Evolutionary conservation across 2,329 filamentous ascomycete genomes (phyloP).

Genomic region (Neurospora sp.): DNA sequence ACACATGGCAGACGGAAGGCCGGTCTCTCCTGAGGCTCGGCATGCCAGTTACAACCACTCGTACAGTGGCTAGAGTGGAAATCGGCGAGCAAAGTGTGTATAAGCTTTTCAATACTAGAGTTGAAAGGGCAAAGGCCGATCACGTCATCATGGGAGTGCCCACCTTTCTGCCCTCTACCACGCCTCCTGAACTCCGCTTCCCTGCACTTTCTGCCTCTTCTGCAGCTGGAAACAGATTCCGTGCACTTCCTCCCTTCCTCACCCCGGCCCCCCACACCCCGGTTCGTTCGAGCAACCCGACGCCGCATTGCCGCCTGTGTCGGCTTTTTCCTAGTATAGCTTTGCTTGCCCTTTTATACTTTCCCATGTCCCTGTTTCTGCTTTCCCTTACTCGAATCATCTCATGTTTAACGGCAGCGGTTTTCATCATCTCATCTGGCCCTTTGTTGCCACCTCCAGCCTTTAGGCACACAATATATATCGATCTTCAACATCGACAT

Average conservation of each 20-base stretch:
- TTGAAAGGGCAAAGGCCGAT: constrained; percentile 16
- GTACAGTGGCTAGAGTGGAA: constrained; percentile 2
- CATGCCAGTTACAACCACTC: background rate
- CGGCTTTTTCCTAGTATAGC: background rate
- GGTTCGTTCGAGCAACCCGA: background rate
- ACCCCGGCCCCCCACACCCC: background rate
- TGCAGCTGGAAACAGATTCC: background rate
- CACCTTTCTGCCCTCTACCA: constrained; percentile 6
- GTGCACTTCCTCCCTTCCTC: background rate
- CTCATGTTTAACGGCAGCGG: background rate
- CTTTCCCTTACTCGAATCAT: background rate
- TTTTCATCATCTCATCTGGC: background rate
- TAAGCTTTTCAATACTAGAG: constrained; percentile 7
- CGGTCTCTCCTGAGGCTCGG: background rate
- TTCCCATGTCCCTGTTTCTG: background rate
- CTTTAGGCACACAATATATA: background rate
- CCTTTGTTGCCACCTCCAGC: background rate
- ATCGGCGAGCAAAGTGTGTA: background rate
- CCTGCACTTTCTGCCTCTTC: constrained; percentile 1
- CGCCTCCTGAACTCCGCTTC: constrained; percentile 10
- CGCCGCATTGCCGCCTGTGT: background rate
- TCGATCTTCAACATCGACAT: background rate
- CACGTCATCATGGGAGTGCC: constrained; percentile 15
- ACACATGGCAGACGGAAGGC: background rate
- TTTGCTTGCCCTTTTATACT: background rate